Evolutionary conservation across 2,329 filamentous ascomycete species (phyloP), one percentile per base, ranked within the genome.

Genomic region (Venturia asperata): DNA sequence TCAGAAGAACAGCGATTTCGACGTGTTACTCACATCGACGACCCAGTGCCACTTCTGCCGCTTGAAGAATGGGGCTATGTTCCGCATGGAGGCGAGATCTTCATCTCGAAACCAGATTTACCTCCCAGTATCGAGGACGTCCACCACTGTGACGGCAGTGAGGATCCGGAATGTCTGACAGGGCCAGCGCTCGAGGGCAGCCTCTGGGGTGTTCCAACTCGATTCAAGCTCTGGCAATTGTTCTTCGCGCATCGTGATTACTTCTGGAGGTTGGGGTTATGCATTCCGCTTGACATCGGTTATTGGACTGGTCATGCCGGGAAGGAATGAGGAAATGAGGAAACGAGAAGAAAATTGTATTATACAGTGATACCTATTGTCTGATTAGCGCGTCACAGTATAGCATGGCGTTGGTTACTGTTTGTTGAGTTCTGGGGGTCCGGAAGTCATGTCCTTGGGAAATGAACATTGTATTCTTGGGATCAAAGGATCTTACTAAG

Each of bases 161-260:
- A 83, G 61, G 94, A 97, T 72, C 76, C 78, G 1, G 73, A 76
- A 0, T 97, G 93, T 74, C 91, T 90, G 70, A 83, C 86, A 1
- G 85, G 86, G 0, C 56, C 66, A 5, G 62, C 34, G 6, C 15
- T 34, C 15, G 37, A 64, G 37, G 68, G 68, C 7, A 71, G 73
- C 61, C 67, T 71, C 13, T 74, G 72, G 71, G 70, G 70, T 10
- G 75, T 82, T 19, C 81, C 77, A n/a, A 76, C 76, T 75, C 83
- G 75, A 74, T 92, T 83, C 70, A 90, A 88, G 74, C 82, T 95
- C n/a, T 96, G 93, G 91, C 86, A 96, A 76, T 79, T 97, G 9
- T 88, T 97, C 72, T 96, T 95, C 75, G 90, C 92, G 0, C 94
- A 99, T 77, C 81, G 94, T 47, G 94, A 99, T 77, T 99, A 99